These are phyloP conservation scores for Scheffersomyces segobiensis DNA, from an alignment of 1,139 yeast species.

Conservation along the genomic window DNA sequence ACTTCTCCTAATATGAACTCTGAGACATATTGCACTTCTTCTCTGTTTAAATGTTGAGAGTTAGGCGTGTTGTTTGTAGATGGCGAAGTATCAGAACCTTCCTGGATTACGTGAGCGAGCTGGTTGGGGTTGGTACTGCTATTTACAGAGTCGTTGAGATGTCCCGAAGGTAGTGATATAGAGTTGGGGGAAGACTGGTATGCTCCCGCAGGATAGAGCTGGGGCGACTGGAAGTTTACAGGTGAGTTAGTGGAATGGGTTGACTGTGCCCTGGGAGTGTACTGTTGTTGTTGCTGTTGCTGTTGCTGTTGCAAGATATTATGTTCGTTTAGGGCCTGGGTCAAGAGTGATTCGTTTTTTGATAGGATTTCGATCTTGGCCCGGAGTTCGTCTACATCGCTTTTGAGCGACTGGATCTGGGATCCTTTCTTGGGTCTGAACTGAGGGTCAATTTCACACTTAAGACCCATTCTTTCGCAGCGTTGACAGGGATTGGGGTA, in stretches of 20 bases:
- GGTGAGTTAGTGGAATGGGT: conserved; percentile 12
- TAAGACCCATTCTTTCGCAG: conserved; percentile 75
- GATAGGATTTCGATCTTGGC: conserved; percentile 76
- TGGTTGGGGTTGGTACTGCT: conserved; percentile 5
- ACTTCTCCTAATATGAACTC: conserved; percentile 80
- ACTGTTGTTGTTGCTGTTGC: conserved; percentile 16
- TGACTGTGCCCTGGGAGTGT: conserved; percentile 6
- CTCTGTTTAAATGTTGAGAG: conserved; percentile 4
- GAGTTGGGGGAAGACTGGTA: conserved; percentile 1
- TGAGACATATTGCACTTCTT: conserved; percentile 29
- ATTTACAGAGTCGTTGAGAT: conserved; percentile 9
- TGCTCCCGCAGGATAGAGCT: conserved; percentile 5
- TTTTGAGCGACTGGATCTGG: conserved; percentile 79
- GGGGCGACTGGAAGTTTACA: conserved; percentile 8
- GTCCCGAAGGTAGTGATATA: conserved; percentile 1
- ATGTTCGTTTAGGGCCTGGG: conserved; percentile 59
- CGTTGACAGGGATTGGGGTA: conserved; percentile 82
- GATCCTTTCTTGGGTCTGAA: conserved; percentile 91
- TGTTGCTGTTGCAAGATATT: conserved; percentile 33
- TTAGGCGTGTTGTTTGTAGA: conserved; percentile 9
- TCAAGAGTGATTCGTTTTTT: conserved; percentile 65
- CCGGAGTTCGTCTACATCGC: conserved; percentile 80
- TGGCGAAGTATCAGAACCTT: conserved; percentile 30
- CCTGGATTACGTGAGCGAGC: conserved; percentile 20
- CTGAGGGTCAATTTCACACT: conserved; percentile 88